These are phyloP conservation scores for Cryptococcus floricola DNA, from an alignment of 1,284 basidiomycete species.

Conservation along the genomic window DNA sequence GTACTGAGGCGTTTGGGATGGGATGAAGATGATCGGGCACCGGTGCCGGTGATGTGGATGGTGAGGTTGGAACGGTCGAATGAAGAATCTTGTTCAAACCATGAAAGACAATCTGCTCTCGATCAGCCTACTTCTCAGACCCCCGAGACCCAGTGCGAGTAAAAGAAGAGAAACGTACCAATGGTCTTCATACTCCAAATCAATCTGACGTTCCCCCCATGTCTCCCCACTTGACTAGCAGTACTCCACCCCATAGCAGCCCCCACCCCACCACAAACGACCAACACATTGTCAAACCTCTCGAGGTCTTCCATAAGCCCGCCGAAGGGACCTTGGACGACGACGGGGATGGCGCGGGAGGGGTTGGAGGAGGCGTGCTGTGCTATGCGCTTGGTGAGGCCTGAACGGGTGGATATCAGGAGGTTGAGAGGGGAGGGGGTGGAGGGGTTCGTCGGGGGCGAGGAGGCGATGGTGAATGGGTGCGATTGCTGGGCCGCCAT, in stretches of 20 bases:
- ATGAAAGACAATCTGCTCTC: not conserved
- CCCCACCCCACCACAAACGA: slow-evolving; percentile 4
- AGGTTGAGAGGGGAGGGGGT: not conserved
- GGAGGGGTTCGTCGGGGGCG: not conserved
- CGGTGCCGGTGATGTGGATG: slow-evolving; percentile 3
- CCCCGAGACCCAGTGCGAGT: too few relatives aligned
- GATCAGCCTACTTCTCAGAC: not conserved
- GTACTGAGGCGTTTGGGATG: not conserved
- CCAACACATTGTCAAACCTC: slow-evolving; percentile 2
- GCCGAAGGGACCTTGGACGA: slow-evolving; percentile 5
- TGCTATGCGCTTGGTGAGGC: slow-evolving; percentile 2
- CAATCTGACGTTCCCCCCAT: not conserved
- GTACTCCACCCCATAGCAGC: slow-evolving; percentile 2
- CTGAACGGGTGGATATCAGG: slow-evolving; percentile 1
- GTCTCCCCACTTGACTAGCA: not conserved
- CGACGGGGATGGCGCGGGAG: not conserved
- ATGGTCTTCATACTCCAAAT: slow-evolving; percentile 3
- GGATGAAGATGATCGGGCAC: not conserved
- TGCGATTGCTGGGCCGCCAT: not conserved
- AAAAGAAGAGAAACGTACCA: not conserved
- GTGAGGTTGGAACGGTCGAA: slow-evolving; percentile 1
- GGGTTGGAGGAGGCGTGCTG: not conserved
- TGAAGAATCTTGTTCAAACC: slow-evolving; percentile 1
- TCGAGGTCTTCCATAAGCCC: not conserved
- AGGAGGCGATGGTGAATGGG: slow-evolving; percentile 1